Conservation (phyloP, 2,329 filamentous ascomycete species). For the Arthrobotrys megalospora region DNA sequence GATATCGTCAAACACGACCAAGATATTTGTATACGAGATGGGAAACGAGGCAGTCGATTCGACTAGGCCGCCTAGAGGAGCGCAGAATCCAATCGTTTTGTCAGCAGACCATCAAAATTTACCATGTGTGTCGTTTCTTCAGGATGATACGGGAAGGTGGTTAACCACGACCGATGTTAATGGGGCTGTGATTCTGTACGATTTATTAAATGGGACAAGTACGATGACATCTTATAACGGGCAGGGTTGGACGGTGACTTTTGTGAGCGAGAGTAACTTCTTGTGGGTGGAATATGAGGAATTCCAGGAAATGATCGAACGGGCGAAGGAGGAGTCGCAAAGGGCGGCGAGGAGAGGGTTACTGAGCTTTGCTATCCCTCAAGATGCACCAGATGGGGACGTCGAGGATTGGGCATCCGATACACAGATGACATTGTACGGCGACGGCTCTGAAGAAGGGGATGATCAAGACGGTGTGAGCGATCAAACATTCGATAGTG, state of each 20-base stretch:
- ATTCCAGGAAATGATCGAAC: conserved; percentile 45
- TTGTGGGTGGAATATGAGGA: conserved; percentile 50
- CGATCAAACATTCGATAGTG: conserved; percentile 31
- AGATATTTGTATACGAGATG: conserved; percentile 75
- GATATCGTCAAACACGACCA: conserved; percentile 81
- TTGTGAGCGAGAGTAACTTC: conserved; percentile 56
- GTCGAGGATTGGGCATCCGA: conserved; percentile 60
- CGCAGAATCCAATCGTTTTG: conserved; percentile 61
- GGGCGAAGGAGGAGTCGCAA: conserved; percentile 24
- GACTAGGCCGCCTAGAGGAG: conserved; percentile 48
- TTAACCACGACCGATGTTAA: conserved; percentile 64
- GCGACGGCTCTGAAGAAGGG: conserved; percentile 45
- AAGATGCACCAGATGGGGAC: conserved; percentile 27
- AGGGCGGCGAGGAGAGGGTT: conserved; percentile 28
- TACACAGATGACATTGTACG: conserved; percentile 47
- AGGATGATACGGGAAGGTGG: conserved; percentile 64
- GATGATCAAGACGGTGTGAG: conserved; percentile 48
- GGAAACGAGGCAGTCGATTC: conserved; percentile 66
- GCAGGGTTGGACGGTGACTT: conserved; percentile 48
- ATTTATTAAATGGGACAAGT: conserved; percentile 60
- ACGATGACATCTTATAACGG: conserved; percentile 58
- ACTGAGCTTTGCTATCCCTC: conserved; percentile 29
- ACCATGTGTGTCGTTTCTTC: conserved; percentile 64
- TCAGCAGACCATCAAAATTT: conserved; percentile 63
- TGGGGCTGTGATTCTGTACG: conserved; percentile 64